Base-by-base conservation (phyloP, 1,284 basidiomycete species). In the Chondrostereum purpureum region DNA sequence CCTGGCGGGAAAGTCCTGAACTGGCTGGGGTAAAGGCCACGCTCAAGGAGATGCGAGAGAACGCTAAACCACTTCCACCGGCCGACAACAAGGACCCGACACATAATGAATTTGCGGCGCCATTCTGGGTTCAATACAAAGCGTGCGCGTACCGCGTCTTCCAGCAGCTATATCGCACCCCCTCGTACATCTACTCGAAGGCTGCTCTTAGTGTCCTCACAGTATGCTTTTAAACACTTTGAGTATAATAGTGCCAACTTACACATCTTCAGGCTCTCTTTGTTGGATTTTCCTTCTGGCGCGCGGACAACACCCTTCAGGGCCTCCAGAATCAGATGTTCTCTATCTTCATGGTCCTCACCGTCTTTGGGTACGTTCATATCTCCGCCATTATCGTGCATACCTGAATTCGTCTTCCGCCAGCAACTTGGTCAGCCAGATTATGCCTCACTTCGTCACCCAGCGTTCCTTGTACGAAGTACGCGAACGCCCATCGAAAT, bases 251-350 rank as follows among this genome's bases (percentile, higher is more conserved):
- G n/a, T n/a, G n/a, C n/a, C n/a, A n/a, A n/a, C n/a, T n/a, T n/a
- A 8, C 27, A 31, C 27, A n/a, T 8, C 5, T 48, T 11, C 43
- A 47, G 50, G 46, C 50, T 6, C 63, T 81, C 1, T 72, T 83
- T 50, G 73, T 81, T 41, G 80, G 78, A 1, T 78, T 79, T 52
- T 72, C 76, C 18, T 79, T 86, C 68, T 87, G 70, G 69, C 64
- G 77, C 44, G 67, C 79, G 4, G 70, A 74, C 41, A 67, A 72
- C 40, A 68, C 71, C 2, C 63, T 77, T 24, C 73, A 76, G 49
- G 83, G 82, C 35, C 71, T 79, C 0, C 83, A 87, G 59, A 79
- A 83, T 62, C 81, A 86, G 61, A 68, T 88, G 38, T 87, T 87
- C 62, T 56, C 72, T 0, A 67, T 71, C 40, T 77, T 75, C 60